phyloP scores from a whole-genome alignment of 2,329 filamentous ascomycete species.

The Lasiodiplodia citricola region DNA sequence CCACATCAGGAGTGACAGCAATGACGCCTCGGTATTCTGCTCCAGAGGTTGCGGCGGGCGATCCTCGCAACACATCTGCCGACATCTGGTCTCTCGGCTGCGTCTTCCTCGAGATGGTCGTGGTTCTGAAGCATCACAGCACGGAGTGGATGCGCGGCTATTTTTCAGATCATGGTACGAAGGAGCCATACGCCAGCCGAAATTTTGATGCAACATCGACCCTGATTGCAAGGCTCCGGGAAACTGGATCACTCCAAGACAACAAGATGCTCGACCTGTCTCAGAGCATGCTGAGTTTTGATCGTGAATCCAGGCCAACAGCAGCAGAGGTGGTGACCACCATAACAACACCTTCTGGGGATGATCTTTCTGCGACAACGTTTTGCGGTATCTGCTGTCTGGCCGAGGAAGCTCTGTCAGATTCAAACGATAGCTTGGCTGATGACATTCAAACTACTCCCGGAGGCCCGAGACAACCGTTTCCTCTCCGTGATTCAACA shows the following conservation, averaged over 20 bases:
- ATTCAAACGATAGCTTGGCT: no score
- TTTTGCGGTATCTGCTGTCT: neutral
- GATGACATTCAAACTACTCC: no score
- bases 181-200: neutral
- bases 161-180: neutral
- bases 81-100: slow-evolving; percentile 35
- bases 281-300: neutral
- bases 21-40: slow-evolving; percentile 31
- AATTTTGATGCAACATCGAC: neutral
- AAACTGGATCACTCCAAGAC: neutral
- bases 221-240: neutral
- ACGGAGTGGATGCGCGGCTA: neutral
- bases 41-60: slow-evolving; percentile 31
- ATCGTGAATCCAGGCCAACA: neutral
- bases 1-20: slow-evolving; percentile 28
- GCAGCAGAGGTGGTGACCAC: neutral
- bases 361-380: neutral
- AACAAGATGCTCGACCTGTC: neutral
- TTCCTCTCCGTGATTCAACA: no score
- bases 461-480: no score
- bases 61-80: slow-evolving; percentile 29
- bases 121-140: slow-evolving; percentile 30
- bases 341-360: neutral
- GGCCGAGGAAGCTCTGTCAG: neutral
- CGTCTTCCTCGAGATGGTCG: slow-evolving; percentile 32